A percentile compares a stretch with the other conserved stretches of the same genome.
Conservation (phyloP, 2,329 filamentous ascomycete genomes). For the Verticillium nonalfalfae region DNA sequence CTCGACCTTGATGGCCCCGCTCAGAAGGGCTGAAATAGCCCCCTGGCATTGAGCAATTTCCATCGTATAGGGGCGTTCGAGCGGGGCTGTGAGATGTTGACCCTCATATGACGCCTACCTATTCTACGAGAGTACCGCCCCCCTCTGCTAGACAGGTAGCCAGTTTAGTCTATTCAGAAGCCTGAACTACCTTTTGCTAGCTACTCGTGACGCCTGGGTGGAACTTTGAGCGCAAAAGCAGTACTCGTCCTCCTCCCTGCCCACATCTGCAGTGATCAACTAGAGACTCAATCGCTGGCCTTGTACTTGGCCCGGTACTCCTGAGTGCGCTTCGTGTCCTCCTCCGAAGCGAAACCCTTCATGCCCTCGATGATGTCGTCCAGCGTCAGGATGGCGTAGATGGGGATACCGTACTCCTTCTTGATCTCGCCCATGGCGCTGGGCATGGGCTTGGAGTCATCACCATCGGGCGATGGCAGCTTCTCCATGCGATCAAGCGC, state of each 20-base stretch:
- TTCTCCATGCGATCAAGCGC: slow-evolving; percentile 85
- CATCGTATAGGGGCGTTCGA: background rate
- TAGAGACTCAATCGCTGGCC: slow-evolving; percentile 41
- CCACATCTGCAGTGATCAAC: background rate
- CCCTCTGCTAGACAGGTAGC: background rate
- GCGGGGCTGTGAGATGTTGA: background rate
- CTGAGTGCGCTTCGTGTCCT: slow-evolving; percentile 61
- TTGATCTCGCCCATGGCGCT: slow-evolving; percentile 84
- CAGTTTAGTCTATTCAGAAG: background rate
- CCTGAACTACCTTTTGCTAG: too few relatives aligned
- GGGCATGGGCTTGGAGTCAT: slow-evolving; percentile 61
- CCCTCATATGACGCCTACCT: background rate
- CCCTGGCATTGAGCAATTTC: background rate
- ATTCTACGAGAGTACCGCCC: background rate
- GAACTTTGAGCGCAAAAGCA: background rate
- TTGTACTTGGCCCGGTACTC: slow-evolving; percentile 66
- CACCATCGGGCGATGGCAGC: slow-evolving; percentile 56
- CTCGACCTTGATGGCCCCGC: slow-evolving; percentile 14
- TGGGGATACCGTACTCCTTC: slow-evolving; percentile 77
- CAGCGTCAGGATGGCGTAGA: slow-evolving; percentile 76
- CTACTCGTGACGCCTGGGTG: background rate
- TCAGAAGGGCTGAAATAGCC: slow-evolving; percentile 6
- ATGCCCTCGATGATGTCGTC: slow-evolving; percentile 74
- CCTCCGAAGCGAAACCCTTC: slow-evolving; percentile 52
- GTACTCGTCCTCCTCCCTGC: background rate